Evolutionary conservation across 495 filamentous ascomycete genomes (phyloP).

Genomic region (Letharia lupina): DNA sequence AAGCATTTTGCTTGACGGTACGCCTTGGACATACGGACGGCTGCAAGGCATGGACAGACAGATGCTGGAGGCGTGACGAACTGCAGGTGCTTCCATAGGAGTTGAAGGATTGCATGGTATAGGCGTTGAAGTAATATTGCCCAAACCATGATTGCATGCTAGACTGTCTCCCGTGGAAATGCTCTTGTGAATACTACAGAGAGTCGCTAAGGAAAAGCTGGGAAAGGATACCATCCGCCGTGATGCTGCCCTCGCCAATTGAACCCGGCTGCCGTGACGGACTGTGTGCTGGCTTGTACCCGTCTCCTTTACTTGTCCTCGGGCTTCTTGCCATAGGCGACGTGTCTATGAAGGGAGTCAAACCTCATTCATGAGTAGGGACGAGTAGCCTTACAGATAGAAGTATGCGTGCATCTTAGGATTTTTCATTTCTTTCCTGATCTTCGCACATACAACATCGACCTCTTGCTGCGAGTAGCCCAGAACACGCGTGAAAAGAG

Average conservation of each 20-base stretch:
- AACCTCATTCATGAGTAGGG: background rate
- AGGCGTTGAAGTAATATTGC: background rate
- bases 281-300: background rate
- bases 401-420: constrained; percentile 38
- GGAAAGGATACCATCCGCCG: background rate
- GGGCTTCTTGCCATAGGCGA: constrained; percentile 14
- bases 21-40: background rate
- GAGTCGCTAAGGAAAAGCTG: background rate
- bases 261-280: background rate
- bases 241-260: background rate
- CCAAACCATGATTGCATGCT: background rate
- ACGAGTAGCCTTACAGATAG: constrained; percentile 1
- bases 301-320: background rate
- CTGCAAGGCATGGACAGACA: background rate
- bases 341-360: constrained; percentile 2
- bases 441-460: constrained; percentile 44
- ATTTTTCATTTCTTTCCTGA: constrained; percentile 46
- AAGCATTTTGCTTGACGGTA: background rate
- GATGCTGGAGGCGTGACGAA: background rate
- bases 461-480: constrained; percentile 48
- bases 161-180: background rate
- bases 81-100: background rate
- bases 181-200: background rate
- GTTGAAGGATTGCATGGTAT: background rate
- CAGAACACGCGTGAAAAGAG: constrained; percentile 45